Conservation (phyloP, 2,329 filamentous ascomycete species). For the Laburnicola sp. region DNA sequence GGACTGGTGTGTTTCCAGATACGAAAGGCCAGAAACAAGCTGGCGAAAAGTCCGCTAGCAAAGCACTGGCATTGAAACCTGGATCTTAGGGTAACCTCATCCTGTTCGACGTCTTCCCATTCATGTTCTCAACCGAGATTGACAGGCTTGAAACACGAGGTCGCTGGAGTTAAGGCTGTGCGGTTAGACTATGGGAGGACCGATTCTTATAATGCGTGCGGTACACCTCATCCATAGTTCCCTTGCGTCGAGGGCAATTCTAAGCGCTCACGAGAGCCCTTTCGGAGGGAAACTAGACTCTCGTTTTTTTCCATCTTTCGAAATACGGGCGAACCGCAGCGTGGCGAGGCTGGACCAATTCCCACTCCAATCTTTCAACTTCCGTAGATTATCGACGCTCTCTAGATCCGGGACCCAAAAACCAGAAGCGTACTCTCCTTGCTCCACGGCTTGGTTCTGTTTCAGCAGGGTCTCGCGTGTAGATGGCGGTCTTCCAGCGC, state of each 20-base stretch:
- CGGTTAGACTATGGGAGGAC: neutral
- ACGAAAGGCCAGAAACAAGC: too few relatives aligned
- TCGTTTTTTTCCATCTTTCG: slow-evolving; percentile 64
- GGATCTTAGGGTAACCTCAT: too few relatives aligned
- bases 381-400: slow-evolving; percentile 64
- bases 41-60: too few relatives aligned
- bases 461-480: slow-evolving; percentile 76
- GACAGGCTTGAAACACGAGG: too few relatives aligned
- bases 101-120: too few relatives aligned
- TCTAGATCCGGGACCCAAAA: slow-evolving; percentile 85
- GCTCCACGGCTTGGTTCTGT: slow-evolving; percentile 69
- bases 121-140: too few relatives aligned
- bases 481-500: slow-evolving; percentile 77
- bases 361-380: slow-evolving; percentile 76
- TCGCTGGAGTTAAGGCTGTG: too few relatives aligned
- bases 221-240: neutral
- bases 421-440: slow-evolving; percentile 79
- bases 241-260: neutral
- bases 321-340: slow-evolving; percentile 76
- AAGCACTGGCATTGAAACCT: too few relatives aligned
- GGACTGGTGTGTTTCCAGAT: too few relatives aligned
- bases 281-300: slow-evolving; percentile 78
- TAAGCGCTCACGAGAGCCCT: slow-evolving; percentile 34
- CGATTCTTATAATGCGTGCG: neutral
- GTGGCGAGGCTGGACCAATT: slow-evolving; percentile 79